phyloP scores from a whole-genome alignment of 2,329 filamentous ascomycete genomes.

The Aspergillus aculeatus region DNA sequence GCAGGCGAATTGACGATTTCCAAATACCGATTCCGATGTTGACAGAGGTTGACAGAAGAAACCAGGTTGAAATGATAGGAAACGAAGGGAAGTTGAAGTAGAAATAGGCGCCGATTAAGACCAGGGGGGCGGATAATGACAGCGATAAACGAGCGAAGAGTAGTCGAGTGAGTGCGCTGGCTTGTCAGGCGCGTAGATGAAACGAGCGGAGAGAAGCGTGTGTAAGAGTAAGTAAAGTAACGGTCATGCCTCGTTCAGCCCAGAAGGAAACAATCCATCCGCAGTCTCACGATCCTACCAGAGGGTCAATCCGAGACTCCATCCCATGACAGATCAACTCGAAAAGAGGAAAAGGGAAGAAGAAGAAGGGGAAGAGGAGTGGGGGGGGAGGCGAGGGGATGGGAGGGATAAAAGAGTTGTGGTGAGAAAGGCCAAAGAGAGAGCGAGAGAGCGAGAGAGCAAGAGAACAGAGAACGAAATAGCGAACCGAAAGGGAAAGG shows the following conservation, averaged over 20 bases:
- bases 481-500: constrained; percentile 20
- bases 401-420: constrained; percentile 9
- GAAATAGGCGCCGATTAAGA: constrained; percentile 9
- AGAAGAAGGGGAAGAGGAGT: constrained; percentile 5
- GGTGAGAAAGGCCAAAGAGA: constrained; percentile 3
- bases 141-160: constrained; percentile 18
- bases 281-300: constrained; percentile 31
- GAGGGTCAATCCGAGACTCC: constrained; percentile 25
- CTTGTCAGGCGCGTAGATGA: constrained; percentile 9
- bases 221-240: neutral
- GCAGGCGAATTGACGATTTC: constrained; percentile 3
- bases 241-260: constrained; percentile 9
- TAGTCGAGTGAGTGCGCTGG: constrained; percentile 10
- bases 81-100: neutral
- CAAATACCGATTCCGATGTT: neutral
- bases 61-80: neutral
- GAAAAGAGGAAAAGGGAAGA: constrained; percentile 14
- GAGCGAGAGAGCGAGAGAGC: no score
- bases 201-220: constrained; percentile 12
- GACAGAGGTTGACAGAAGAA: neutral
- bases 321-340: constrained; percentile 14
- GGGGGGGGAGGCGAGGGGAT: constrained; percentile 1
- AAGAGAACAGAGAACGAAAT: neutral
- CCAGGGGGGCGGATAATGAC: neutral
- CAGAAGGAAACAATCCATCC: constrained; percentile 16